Evolutionary conservation across 1,284 basidiomycete genomes (phyloP).

Genomic region (Trichosporon coremiiforme): DNA sequence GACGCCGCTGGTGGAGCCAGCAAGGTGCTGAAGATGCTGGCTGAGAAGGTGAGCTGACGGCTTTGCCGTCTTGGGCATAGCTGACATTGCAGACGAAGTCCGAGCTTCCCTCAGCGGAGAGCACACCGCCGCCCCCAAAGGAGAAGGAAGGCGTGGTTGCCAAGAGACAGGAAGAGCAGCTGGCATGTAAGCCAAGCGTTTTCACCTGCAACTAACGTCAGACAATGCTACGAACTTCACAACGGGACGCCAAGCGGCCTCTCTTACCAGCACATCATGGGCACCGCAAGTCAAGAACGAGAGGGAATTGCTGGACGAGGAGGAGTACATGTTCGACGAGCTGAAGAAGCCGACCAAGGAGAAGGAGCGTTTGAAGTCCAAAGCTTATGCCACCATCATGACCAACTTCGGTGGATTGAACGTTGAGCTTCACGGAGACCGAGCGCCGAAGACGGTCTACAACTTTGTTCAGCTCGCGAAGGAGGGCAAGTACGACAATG

Average conservation of each 20-base stretch:
- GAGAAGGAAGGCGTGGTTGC: conserved; percentile 52
- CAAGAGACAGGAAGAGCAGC: conserved; percentile 45
- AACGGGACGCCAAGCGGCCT: conserved; percentile 85
- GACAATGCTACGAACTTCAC: conserved; percentile 92
- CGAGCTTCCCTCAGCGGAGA: conserved; percentile 33
- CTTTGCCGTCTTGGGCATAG: background rate
- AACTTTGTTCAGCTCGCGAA: conserved; percentile 93
- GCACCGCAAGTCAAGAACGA: conserved; percentile 76
- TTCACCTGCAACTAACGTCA: conserved; percentile 40
- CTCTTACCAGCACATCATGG: conserved; percentile 87
- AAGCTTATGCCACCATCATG: conserved; percentile 85
- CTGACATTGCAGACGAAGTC: conserved; percentile 36
- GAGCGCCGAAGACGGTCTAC: conserved; percentile 97
- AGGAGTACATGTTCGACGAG: conserved; percentile 80
- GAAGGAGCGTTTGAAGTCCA: conserved; percentile 83
- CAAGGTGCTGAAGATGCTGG: conserved; percentile 57
- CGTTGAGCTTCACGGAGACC: conserved; percentile 71
- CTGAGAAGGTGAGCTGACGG: conserved; percentile 50
- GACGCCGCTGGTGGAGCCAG: conserved; percentile 56
- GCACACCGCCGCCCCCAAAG: conserved; percentile 24
- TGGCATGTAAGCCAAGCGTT: conserved; percentile 43
- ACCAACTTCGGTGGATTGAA: conserved; percentile 90
- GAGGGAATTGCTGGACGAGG: conserved; percentile 84
- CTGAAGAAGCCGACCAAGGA: conserved; percentile 81
- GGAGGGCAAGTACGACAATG: conserved; percentile 82